Evolutionary conservation across 768 basidiomycete genomes (phyloP), one percentile per base, ranked within the genome.

Genomic region (Amanita muscaria): DNA sequence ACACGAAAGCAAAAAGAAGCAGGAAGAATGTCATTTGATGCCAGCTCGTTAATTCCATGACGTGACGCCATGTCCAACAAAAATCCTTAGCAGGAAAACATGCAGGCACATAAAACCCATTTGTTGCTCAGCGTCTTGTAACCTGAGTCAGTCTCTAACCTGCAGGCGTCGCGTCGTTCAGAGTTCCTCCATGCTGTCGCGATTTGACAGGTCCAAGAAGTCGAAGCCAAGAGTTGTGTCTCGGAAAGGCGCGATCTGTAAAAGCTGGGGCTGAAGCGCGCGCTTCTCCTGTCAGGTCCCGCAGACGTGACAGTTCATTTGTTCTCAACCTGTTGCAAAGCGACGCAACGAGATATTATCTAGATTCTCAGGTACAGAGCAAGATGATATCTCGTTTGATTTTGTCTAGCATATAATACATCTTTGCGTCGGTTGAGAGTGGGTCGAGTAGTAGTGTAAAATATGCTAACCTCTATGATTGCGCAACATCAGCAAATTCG

Each of bases 161-260:
- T 23, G 19, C 36, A 39, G 24, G 35, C 15, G 12, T 41, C 40
- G 10, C n/a, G 27, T 39, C 36, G 19, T 46, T 18, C 21, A 46
- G 18, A 35, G 30, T 35, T 36, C 44, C 38, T 39, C 36, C 33
- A 43, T 49, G 23, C 29, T 21, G 36, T 40, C 24, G 29, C 47
- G 50, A 46, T 47, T 45, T 57, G 52, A 55, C 52, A 55, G 51
- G 41, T 31, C 44, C 35, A 30, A 27, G 46, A 51, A 53, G 44
- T 37, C 51, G 52, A 53, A 54, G 52, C 47, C 38, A 32, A 32
- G 47, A 44, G 12, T 46, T 6, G 29, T n/a, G 9, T 39, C 37
- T 31, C 14, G 35, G 36, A 46, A 46, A 31, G 44, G 44, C n/a
- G 37, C 29, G 21, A 38, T 19, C 21, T 29, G 27, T 24, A 30